Evolutionary conservation across 495 filamentous ascomycete genomes (phyloP).

Genomic region (Bacidia rubella): DNA sequence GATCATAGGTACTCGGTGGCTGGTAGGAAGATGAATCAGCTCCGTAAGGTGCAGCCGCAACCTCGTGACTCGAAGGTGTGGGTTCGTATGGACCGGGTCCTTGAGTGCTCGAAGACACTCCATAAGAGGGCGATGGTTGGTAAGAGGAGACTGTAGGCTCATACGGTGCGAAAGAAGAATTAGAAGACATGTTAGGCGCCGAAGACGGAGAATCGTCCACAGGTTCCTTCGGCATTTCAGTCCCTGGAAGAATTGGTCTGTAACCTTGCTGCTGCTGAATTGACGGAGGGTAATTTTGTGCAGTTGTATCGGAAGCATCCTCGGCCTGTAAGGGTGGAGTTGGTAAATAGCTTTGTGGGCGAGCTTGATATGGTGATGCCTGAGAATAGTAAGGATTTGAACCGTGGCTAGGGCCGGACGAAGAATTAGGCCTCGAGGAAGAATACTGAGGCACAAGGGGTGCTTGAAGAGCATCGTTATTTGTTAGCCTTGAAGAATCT

Average conservation of each 20-base stretch:
- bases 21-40: constrained; percentile 14
- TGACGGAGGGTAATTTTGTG: constrained; percentile 24
- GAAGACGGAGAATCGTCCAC: too few species aligned
- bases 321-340: constrained; percentile 35
- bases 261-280: constrained; percentile 1
- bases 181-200: too few species aligned
- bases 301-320: constrained; percentile 34
- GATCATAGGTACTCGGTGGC: constrained; percentile 17
- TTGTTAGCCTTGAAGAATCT: constrained; percentile 32
- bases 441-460: constrained; percentile 6
- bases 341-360: constrained; percentile 28
- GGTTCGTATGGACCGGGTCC: not conserved
- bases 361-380: constrained; percentile 26
- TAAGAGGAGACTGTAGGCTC: too few species aligned
- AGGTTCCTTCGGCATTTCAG: too few species aligned
- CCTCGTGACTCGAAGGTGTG: constrained; percentile 15
- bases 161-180: too few species aligned
- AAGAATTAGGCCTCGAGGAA: constrained; percentile 12
- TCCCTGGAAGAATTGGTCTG: not conserved
- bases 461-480: constrained; percentile 11
- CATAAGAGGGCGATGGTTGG: too few species aligned
- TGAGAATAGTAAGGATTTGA: constrained; percentile 14
- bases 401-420: constrained; percentile 20
- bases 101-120: not conserved
- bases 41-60: constrained; percentile 5